These are phyloP conservation scores for Gnomoniopsis sp. DNA, from an alignment of 2,329 filamentous ascomycete species.

Conservation along the genomic window DNA sequence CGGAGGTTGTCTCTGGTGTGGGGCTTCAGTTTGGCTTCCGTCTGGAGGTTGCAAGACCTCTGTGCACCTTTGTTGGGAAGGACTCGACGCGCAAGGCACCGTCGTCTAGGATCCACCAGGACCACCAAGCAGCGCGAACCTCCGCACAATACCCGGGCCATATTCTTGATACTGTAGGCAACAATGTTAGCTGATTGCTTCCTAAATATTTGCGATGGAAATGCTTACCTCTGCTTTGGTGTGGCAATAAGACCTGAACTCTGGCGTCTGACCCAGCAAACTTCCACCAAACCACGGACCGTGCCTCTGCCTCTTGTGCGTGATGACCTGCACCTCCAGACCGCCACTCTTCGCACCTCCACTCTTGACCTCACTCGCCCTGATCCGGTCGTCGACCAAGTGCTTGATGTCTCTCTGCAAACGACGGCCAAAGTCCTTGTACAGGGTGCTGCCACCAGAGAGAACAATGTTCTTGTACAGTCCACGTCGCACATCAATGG, in stretches of 20 bases:
- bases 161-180: conserved; percentile 84
- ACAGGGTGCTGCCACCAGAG: conserved; percentile 92
- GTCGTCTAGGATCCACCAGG: conserved; percentile 69
- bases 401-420: conserved; percentile 97
- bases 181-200: conserved; percentile 20
- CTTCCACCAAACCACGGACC: conserved; percentile 98
- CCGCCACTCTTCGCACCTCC: conserved; percentile 92
- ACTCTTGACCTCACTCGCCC: conserved; percentile 85
- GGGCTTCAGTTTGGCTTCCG: background rate
- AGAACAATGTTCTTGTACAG: conserved; percentile 99
- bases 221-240: conserved; percentile 70
- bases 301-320: conserved; percentile 95
- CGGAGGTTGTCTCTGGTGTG: too few relatives aligned
- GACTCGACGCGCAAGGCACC: background rate
- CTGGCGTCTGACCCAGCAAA: conserved; percentile 92
- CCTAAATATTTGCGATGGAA: background rate
- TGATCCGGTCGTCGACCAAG: conserved; percentile 87
- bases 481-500: conserved; percentile 93
- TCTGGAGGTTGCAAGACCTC: too few relatives aligned
- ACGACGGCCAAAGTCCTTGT: conserved; percentile 96
- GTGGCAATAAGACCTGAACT: conserved; percentile 98
- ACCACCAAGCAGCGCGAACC: conserved; percentile 90
- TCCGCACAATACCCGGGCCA: conserved; percentile 89
- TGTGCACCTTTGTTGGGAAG: too few relatives aligned
- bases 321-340: conserved; percentile 93